Base-by-base conservation (phyloP, 164 flowering plant species). In the Protea cynaroides region DNA sequence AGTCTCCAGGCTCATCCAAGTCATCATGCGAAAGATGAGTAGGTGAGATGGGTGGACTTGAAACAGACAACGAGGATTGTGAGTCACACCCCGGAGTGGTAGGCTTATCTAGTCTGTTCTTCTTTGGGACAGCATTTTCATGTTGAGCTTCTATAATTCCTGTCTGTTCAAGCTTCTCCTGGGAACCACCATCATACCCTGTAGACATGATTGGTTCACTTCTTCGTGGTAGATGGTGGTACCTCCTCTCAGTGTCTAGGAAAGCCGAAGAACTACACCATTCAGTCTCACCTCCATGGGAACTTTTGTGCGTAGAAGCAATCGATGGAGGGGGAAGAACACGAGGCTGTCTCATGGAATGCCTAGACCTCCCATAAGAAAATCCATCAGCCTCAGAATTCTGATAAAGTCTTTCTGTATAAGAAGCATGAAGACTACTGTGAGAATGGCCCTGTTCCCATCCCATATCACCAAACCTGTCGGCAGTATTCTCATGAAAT, bases 321-420 rank as follows among this genome's bases (percentile, higher is more conserved):
- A 84, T 29, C 25, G 90, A 76, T 46, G 98, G 98, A 74, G 97
- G 98, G 40, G 98, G 98, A 15, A 82, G 88, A 53, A 94, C 98
- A 56, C 95, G 97, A 59, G 97, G 98, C 76, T 94, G 98, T 69
- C 87, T 85, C 79, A 82, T 65, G 29, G 90, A 79, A 79, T 83
- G 85, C 62, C 98, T 76, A 56, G 93, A 83, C 77, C 93, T 85
- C 59, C 93, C 88, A 80, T 78, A 81, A 67, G 85, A 77, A 65
- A 76, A 62, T 49, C 79, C 85, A 77, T 85, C 92, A 24, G 61
- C 65, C 59, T 91, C 97, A 62, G 89, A 40, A 67, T 78, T 86
- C 52, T 80, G 88, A 74, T 84, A 83, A 11, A 70, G 19, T 17
- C 79, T 81, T 25, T 86, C 98, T 65, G 80, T 75, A 63, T 81